Base-by-base conservation (phyloP, 2,329 filamentous ascomycete genomes). In the Calcarisporium arbuscula region DNA sequence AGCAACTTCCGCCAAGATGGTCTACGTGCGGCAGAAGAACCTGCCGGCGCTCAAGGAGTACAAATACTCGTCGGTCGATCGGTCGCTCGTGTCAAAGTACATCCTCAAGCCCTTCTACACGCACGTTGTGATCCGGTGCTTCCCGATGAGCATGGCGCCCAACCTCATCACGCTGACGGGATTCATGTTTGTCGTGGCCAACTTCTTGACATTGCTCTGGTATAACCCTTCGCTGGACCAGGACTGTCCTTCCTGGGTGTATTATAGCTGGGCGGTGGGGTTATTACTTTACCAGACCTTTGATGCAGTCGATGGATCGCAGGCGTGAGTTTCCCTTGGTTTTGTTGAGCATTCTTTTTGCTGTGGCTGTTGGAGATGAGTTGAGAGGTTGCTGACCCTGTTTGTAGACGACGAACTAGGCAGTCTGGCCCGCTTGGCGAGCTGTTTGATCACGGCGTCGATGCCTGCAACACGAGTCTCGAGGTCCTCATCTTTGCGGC, bases 261-360 rank as follows among this genome's bases (percentile, higher is more conserved):
- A 98, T 68, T 84, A 82, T 47, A 84, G 79, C 52, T 98, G 89
- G 85, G 82, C 89, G 5, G 61, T 85, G 20, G 92, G 92, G 3
- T 65, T 98, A 46, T 95, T 96, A 58, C 61, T 96, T 33, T 98
- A 98, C 62, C 92, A 98, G 73, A 96, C 90, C 2, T 95, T 98
- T 63, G 92, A 98, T 62, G 92, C 90, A 3, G 88, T 96, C 18
- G 92, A 98, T 62, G 92, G 92, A 34, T 76, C 83, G 19, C 92
- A 98, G 60, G 92, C 92, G 80, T 87, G 70, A 58, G 83, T 74
- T 28, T 32, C 28, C 14, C 17, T 15, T 12, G 29, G 9, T 39
- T 15, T 23, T 30, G 5, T 16, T 21, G 21, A 29, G 12, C 23
- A 19, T 26, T 23, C 14, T 6, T 14, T 32, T 28, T 19, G 8